Conservation (phyloP, 768 basidiomycete genomes). For the Suillus decipiens region DNA sequence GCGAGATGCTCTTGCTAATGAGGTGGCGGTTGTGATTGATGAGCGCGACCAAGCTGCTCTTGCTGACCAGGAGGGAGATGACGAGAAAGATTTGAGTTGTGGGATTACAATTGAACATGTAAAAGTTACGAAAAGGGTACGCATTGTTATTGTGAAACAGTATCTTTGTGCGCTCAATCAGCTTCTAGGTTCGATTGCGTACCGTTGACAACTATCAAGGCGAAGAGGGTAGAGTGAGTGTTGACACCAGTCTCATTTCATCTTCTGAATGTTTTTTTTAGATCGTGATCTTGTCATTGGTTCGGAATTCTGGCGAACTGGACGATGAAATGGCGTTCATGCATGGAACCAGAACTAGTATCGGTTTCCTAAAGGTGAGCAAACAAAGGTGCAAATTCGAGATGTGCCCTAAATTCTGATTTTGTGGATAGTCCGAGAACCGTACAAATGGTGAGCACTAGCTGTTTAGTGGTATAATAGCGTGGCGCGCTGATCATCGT, state of each 20-base stretch:
- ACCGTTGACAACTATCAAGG: conserved; percentile 84
- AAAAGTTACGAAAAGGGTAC: conserved; percentile 53
- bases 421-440: conserved; percentile 50
- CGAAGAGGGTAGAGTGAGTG: conserved; percentile 58
- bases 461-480: neutral
- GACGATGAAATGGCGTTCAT: conserved; percentile 33
- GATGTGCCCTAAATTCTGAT: neutral
- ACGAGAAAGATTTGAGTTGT: conserved; percentile 20
- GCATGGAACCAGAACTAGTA: conserved; percentile 36
- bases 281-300: conserved; percentile 74
- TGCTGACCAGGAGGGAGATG: conserved; percentile 49
- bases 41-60: conserved; percentile 68
- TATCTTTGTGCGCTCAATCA: neutral
- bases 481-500: conserved; percentile 8
- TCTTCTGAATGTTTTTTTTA: conserved; percentile 23
- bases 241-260: neutral
- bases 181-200: conserved; percentile 58
- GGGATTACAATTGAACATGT: conserved; percentile 43
- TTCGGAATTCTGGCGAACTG: conserved; percentile 63
- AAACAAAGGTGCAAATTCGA: neutral
- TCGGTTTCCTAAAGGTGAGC: conserved; percentile 74
- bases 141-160: conserved; percentile 15
- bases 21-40: conserved; percentile 66
- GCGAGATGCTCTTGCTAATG: conserved; percentile 40
- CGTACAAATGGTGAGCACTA: conserved; percentile 46